phyloP scores from a whole-genome alignment of 805 yeast species.

The Lachancea kluyveri region DNA sequence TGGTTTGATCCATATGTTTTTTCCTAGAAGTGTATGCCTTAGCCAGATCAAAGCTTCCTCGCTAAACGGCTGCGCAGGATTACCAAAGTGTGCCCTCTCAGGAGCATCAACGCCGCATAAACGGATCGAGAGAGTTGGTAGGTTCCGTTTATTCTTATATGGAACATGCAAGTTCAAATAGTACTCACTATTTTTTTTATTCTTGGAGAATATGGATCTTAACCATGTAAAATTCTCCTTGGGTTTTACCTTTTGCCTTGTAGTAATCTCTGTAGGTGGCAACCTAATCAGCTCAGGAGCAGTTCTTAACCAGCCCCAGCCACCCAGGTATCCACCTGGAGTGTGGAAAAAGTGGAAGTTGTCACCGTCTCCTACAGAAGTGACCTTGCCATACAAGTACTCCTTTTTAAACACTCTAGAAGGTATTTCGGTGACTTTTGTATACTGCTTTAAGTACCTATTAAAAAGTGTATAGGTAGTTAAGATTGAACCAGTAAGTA shows the following conservation, averaged over 20 bases:
- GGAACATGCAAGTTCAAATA: slow-evolving; percentile 23
- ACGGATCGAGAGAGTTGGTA: slow-evolving; percentile 66
- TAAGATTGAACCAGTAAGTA: slow-evolving; percentile 35
- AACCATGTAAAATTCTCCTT: no score
- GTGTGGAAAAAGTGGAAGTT: slow-evolving; percentile 88
- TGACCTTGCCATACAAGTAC: slow-evolving; percentile 64
- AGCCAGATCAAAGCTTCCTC: slow-evolving; percentile 84
- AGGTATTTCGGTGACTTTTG: slow-evolving; percentile 48
- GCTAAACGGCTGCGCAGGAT: slow-evolving; percentile 82
- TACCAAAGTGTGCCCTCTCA: slow-evolving; percentile 90
- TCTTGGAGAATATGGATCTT: no score
- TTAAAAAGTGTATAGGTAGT: slow-evolving; percentile 41
- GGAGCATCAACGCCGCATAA: slow-evolving; percentile 97
- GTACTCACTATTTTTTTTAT: slow-evolving; percentile 10
- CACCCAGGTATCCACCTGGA: slow-evolving; percentile 82
- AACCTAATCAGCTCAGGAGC: slow-evolving; percentile 57
- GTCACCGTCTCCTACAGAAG: slow-evolving; percentile 93
- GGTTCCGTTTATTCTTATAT: slow-evolving; percentile 25
- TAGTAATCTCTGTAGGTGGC: no score
- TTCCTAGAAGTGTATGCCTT: slow-evolving; percentile 55
- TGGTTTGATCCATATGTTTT: slow-evolving; percentile 69
- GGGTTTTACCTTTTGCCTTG: no score
- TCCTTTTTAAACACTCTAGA: slow-evolving; percentile 35
- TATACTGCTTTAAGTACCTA: slow-evolving; percentile 43
- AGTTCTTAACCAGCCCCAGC: slow-evolving; percentile 88